Base-by-base conservation (phyloP, 371 early-diverging fungal genomes). In the Dinochytrium kinnereticum region DNA sequence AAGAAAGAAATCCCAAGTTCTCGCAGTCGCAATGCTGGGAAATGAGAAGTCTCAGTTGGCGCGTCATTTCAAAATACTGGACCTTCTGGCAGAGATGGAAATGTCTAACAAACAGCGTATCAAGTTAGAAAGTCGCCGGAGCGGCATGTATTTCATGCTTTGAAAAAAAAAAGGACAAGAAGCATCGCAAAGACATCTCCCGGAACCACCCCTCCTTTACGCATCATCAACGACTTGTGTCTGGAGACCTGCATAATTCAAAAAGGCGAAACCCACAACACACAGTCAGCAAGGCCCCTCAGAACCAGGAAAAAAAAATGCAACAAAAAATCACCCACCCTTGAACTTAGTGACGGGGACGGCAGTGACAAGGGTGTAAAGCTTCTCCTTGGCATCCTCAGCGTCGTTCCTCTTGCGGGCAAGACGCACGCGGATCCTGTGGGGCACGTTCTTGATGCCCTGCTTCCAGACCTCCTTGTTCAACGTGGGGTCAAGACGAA, bases 391-490 rank as follows among this genome's bases (percentile, higher is more conserved):
- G 81, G 95, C 93, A 70, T 93, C 90, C 85, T 95, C 96, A 81
- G 90, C 94, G 74, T 97, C 98, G 87, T 95, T 95, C 83, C 96
- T 91, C 86, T 91, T 91, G 83, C 97, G 92, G 79, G 95, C 80
- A 73, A 96, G 83, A 72, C 96, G 94, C 71, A 97, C 91, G 77
- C 98, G 94, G 78, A 97, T 90, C 81, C 97, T 92, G 91, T 91
- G 93, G 77, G 94, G 93, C 51, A 95, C 92, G 72, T 89, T 86
- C 91, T 92, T 95, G 83, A 97, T 88, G 81, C 98, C 98, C 74
- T 88, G 88, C 78, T 88, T 81, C 98, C 98, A 97, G 55, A 87
- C 72, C 50, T 72, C 82, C 78, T 85, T 80, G 85, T 87, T 87
- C 51, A 87, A 75, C 53, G 75, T 59, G 33, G 86, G 83, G 77